A percentile compares a stretch with the other conserved stretches of the same genome.
phyloP scores from a whole-genome alignment of 2,329 filamentous ascomycete species.

The Aspergillus oerlinghausenensis region DNA sequence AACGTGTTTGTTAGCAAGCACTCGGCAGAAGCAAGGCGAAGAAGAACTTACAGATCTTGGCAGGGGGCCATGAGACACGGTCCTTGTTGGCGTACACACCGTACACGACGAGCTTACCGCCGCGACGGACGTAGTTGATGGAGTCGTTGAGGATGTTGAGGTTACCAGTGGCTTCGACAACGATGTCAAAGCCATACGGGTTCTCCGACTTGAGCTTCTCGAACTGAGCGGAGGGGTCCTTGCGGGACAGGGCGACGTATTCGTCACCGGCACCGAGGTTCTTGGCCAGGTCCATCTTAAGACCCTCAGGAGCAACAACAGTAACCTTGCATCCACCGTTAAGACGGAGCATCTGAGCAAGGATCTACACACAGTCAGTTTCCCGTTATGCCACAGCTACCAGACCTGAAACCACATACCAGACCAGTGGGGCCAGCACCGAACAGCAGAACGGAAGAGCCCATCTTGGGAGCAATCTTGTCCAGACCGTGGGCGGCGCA shows the following conservation, averaged over 20 bases:
- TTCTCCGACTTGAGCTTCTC: constrained; percentile 59
- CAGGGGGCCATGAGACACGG: constrained; percentile 64
- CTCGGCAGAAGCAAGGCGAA: background rate
- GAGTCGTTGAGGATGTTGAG: constrained; percentile 65
- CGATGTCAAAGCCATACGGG: constrained; percentile 69
- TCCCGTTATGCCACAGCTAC: constrained; percentile 50
- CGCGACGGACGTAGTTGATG: constrained; percentile 67
- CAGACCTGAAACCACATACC: constrained; percentile 60
- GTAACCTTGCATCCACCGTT: constrained; percentile 67
- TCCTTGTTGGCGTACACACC: constrained; percentile 63
- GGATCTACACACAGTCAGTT: constrained; percentile 23
- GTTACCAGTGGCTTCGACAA: constrained; percentile 67
- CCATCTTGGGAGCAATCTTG: constrained; percentile 61
- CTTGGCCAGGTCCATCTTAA: constrained; percentile 66
- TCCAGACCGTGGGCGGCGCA: constrained; percentile 68
- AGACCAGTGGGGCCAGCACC: constrained; percentile 66
- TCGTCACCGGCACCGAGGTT: constrained; percentile 45
- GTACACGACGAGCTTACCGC: constrained; percentile 68
- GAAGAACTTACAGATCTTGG: constrained; percentile 59
- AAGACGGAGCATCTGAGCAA: constrained; percentile 59
- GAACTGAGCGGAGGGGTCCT: constrained; percentile 56
- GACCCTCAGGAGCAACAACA: constrained; percentile 62
- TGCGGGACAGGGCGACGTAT: constrained; percentile 44
- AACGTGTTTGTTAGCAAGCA: constrained; percentile 8
- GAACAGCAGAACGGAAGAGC: constrained; percentile 64